These are phyloP conservation scores for Beauveria asiatica DNA, from an alignment of 2,329 filamentous ascomycete genomes.

Conservation along the genomic window DNA sequence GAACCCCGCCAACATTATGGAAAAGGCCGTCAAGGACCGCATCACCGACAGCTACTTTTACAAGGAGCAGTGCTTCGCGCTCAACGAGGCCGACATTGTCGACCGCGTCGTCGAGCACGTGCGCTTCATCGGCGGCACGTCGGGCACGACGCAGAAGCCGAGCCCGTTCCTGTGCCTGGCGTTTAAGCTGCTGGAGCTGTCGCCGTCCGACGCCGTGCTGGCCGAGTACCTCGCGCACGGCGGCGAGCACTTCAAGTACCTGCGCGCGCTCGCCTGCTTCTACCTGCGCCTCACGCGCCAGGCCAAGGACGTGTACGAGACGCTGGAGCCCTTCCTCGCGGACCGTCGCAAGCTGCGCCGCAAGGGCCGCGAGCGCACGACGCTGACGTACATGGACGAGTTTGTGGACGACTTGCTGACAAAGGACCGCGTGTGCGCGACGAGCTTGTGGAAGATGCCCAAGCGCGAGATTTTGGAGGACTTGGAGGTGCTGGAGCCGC, in stretches of 20 bases:
- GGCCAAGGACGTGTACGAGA: slow-evolving; percentile 69
- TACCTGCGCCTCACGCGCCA: slow-evolving; percentile 85
- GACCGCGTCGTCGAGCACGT: slow-evolving; percentile 82
- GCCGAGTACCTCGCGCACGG: slow-evolving; percentile 70
- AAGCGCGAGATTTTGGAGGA: slow-evolving; percentile 78
- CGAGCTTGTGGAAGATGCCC: slow-evolving; percentile 86
- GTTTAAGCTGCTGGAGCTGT: slow-evolving; percentile 88
- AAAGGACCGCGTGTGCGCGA: slow-evolving; percentile 85
- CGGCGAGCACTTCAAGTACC: slow-evolving; percentile 73
- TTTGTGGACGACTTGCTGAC: slow-evolving; percentile 88
- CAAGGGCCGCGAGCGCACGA: slow-evolving; percentile 64
- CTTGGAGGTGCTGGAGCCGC: slow-evolving; percentile 74
- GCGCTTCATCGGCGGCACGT: slow-evolving; percentile 77
- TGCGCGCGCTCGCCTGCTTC: slow-evolving; percentile 82
- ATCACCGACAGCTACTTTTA: slow-evolving; percentile 95
- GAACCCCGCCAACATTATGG: slow-evolving; percentile 91
- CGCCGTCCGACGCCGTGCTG: slow-evolving; percentile 70
- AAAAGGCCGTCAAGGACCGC: slow-evolving; percentile 90
- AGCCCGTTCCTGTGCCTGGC: slow-evolving; percentile 89
- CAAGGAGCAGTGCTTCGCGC: slow-evolving; percentile 96
- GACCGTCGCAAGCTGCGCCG: slow-evolving; percentile 79
- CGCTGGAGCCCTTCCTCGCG: slow-evolving; percentile 72
- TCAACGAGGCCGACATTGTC: slow-evolving; percentile 77
- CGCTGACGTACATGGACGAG: slow-evolving; percentile 75
- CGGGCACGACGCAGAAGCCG: slow-evolving; percentile 74